Evolutionary conservation across 1,284 basidiomycete genomes (phyloP).

Genomic region (Irpex sp.): DNA sequence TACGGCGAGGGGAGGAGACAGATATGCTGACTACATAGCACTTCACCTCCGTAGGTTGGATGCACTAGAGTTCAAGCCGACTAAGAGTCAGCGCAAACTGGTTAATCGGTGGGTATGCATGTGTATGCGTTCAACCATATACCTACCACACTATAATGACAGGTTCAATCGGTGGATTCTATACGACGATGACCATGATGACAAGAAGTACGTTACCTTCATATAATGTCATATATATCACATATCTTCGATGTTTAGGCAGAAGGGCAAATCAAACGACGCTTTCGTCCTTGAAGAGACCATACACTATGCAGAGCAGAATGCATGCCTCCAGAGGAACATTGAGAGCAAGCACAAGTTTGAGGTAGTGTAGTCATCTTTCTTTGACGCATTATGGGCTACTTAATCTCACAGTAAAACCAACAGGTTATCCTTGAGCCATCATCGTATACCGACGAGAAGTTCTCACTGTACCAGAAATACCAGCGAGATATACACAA

Average conservation of each 20-base stretch:
- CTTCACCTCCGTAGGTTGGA: slow-evolving; percentile 56
- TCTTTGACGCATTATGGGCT: background rate
- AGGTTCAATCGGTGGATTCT: slow-evolving; percentile 71
- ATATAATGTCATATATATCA: no score
- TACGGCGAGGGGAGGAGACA: no score
- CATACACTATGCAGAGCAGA: background rate
- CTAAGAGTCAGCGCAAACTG: slow-evolving; percentile 78
- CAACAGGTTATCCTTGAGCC: slow-evolving; percentile 69
- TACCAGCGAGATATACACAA: slow-evolving; percentile 81
- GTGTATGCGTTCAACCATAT: slow-evolving; percentile 10
- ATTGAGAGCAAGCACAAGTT: slow-evolving; percentile 36
- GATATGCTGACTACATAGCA: no score
- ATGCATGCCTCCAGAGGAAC: background rate
- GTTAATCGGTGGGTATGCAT: slow-evolving; percentile 49
- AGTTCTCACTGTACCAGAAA: slow-evolving; percentile 70
- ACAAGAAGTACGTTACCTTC: slow-evolving; percentile 18
- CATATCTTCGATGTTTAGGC: background rate
- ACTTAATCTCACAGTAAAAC: background rate
- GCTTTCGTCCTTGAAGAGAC: background rate
- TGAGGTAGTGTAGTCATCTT: slow-evolving; percentile 38
- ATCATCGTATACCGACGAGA: slow-evolving; percentile 75
- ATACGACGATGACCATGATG: slow-evolving; percentile 40
- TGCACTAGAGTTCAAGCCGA: slow-evolving; percentile 64
- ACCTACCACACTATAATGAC: no score
- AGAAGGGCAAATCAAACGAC: background rate